These are phyloP conservation scores for Colletotrichum spaethianum DNA, from an alignment of 2,329 filamentous ascomycete species.

Conservation along the genomic window DNA sequence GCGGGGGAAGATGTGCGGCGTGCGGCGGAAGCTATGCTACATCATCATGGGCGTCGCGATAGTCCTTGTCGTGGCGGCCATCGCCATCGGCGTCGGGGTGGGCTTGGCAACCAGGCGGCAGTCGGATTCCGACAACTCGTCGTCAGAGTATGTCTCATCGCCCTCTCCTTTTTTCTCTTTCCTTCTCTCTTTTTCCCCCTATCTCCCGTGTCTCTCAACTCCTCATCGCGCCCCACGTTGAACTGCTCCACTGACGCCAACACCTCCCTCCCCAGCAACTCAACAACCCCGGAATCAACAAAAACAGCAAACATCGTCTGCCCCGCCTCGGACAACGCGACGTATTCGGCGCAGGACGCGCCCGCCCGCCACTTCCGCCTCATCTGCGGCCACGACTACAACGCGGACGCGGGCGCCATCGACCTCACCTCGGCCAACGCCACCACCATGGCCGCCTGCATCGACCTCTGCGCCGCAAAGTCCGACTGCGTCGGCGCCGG, in stretches of 20 bases:
- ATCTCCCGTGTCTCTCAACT: background rate
- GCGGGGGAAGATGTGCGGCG: slow-evolving; percentile 42
- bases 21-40: slow-evolving; percentile 44
- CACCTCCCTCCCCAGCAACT: background rate
- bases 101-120: slow-evolving; percentile 42
- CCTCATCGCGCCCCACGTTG: too few species aligned
- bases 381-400: slow-evolving; percentile 44
- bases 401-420: slow-evolving; percentile 36
- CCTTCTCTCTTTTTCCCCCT: background rate
- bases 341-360: slow-evolving; percentile 28
- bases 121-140: background rate
- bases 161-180: too few species aligned
- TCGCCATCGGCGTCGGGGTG: slow-evolving; percentile 45
- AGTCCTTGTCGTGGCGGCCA: slow-evolving; percentile 42
- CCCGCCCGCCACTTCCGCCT: slow-evolving; percentile 36
- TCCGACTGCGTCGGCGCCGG: slow-evolving; percentile 43
- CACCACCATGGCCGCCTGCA: slow-evolving; percentile 43
- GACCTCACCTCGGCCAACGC: slow-evolving; percentile 37
- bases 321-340: slow-evolving; percentile 39
- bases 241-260: background rate
- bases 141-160: slow-evolving; percentile 12
- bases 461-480: slow-evolving; percentile 43
- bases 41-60: slow-evolving; percentile 42
- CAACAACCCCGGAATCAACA: slow-evolving; percentile 19
- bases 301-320: slow-evolving; percentile 38